A percentile compares a stretch with the other conserved stretches of the same genome.
These are phyloP conservation scores for Berberis thunbergii DNA, from an alignment of 164 flowering plant species.

Conservation along the genomic window DNA sequence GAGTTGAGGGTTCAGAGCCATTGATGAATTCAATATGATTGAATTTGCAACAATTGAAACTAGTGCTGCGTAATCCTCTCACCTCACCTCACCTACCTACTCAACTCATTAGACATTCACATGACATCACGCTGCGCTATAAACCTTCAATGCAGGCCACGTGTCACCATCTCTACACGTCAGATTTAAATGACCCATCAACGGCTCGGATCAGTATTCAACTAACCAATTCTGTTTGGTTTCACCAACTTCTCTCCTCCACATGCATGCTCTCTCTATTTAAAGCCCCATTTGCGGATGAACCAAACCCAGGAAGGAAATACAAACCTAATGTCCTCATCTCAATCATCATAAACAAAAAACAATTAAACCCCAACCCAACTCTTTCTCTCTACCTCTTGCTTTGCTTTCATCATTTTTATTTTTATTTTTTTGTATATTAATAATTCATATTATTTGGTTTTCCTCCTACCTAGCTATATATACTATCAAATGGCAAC, in stretches of 20 bases:
- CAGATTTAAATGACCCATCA: constrained; percentile 3
- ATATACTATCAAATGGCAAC: neutral
- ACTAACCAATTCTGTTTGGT: constrained; percentile 21
- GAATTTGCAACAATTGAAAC: too few relatives aligned
- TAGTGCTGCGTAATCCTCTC: too few relatives aligned
- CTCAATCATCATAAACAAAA: neutral
- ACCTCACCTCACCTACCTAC: too few relatives aligned
- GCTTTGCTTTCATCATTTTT: neutral
- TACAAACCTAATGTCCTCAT: neutral
- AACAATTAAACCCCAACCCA: constrained; percentile 1
- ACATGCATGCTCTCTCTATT: constrained; percentile 9
- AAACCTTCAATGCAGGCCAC: constrained; percentile 3
- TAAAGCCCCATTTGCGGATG: constrained; percentile 12
- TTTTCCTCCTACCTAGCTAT: too few relatives aligned
- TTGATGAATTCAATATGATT: constrained; percentile 5
- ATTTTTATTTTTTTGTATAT: neutral
- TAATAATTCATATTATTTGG: neutral
- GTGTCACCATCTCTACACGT: constrained; percentile 7
- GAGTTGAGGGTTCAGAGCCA: constrained; percentile 86
- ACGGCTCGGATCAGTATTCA: constrained; percentile 11
- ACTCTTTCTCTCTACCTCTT: constrained; percentile 4
- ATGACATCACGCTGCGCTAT: too few relatives aligned
- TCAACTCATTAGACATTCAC: too few relatives aligned
- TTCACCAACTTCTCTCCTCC: constrained; percentile 15
- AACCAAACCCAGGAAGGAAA: constrained; percentile 16